Base-by-base conservation (phyloP, 1,284 basidiomycete genomes). In the Ceratobasidium sp. region DNA sequence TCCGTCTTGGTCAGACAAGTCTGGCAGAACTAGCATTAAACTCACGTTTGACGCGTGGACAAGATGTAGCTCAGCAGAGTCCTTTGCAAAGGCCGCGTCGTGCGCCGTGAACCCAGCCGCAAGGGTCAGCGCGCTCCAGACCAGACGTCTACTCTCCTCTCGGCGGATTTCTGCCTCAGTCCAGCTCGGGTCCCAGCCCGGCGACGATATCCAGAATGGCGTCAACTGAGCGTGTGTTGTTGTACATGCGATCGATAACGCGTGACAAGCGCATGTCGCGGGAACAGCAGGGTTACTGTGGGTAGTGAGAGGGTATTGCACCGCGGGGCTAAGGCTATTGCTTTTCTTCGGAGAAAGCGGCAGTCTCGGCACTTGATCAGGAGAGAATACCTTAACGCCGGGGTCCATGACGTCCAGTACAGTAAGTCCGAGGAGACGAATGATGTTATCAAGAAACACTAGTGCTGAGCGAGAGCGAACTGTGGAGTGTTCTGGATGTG, bases 131-230 rank as follows among this genome's bases (percentile, higher is more conserved):
- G 90, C 85, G 82, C 90, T 91, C 93, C 93, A 94, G 77, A 91
- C 92, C 40, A 94, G 83, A 56, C 93, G 86, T n/a, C 93, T 89
- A 81, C 90, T 91, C 77, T 91, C 91, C 82, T 94, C 93, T 83
- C 90, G 92, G 75, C 87, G 86, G 78, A 93, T 88, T 80, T 94
- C 92, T 0, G 85, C 87, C 66, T 91, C 90, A n/a, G 87, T 85
- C 88, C 89, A 91, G 23, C 86, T 84, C 20, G 85, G 82, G 77
- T 89, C 86, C 92, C 92, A 94, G 39, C 89, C 90, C 0, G 92
- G 89, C 3, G 91, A 90, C 63, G 87, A 85, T 28, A 87, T 81
- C 92, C 92, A 94, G 77, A 91, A 82, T 1, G 92, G 93, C 0
- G 90, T 89, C 80, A 90, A 86, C 18, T 84, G 82, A 2, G 89